phyloP scores from a whole-genome alignment of 2,329 filamentous ascomycete species.

The Fusarium sp. region DNA sequence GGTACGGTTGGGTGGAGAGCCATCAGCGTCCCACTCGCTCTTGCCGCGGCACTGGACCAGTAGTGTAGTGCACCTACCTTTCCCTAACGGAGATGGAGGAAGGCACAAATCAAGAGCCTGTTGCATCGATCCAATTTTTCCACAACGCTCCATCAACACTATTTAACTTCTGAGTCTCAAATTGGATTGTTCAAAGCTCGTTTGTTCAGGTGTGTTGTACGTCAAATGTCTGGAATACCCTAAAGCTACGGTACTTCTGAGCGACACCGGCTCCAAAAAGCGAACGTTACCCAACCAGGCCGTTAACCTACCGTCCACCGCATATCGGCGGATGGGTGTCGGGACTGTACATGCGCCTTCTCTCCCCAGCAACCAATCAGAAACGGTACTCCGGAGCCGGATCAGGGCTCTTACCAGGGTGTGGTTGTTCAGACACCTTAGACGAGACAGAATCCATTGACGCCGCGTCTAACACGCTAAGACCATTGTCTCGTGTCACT shows the following conservation, averaged over 20 bases:
- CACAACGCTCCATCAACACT: slow-evolving; percentile 8
- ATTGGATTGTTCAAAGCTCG: neutral
- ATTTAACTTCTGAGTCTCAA: slow-evolving; percentile 10
- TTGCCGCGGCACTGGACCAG: slow-evolving; percentile 36
- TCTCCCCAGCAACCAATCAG: slow-evolving; percentile 43
- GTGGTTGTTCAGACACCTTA: slow-evolving; percentile 37
- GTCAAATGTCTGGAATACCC: neutral
- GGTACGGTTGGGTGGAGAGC: slow-evolving; percentile 15
- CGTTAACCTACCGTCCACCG: slow-evolving; percentile 32
- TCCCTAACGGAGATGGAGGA: slow-evolving; percentile 3
- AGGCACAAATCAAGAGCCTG: slow-evolving; percentile 3
- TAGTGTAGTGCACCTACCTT: neutral
- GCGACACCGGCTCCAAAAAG: slow-evolving; percentile 21
- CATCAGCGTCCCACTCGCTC: slow-evolving; percentile 31
- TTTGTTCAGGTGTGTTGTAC: too few relatives aligned
- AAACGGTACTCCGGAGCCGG: neutral
- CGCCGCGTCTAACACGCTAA: slow-evolving; percentile 51
- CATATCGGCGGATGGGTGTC: slow-evolving; percentile 43
- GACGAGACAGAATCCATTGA: slow-evolving; percentile 47
- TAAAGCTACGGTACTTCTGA: neutral
- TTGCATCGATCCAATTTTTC: slow-evolving; percentile 2
- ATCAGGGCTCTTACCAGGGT: slow-evolving; percentile 20
- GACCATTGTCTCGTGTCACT: slow-evolving; percentile 46
- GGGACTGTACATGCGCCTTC: slow-evolving; percentile 32
- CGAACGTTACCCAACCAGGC: slow-evolving; percentile 24